Conservation (phyloP, 352 stramenopile genomes). For the Phytophthora sp. region DNA sequence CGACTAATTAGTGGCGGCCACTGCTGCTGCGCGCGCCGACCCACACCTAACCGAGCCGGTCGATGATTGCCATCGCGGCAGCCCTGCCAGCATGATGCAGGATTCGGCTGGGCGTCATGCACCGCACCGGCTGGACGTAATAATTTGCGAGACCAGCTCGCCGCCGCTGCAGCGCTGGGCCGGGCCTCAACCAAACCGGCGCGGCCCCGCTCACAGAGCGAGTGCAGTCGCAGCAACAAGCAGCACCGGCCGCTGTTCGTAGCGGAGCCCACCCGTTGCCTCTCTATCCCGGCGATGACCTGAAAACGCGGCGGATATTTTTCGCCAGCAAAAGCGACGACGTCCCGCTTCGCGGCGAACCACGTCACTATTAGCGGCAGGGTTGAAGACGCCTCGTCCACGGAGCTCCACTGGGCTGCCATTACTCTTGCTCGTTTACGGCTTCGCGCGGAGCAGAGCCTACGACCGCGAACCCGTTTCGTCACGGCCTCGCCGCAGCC, state of each 20-base stretch:
- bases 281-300: conserved; percentile 25
- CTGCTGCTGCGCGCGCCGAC: conserved; percentile 2
- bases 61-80: conserved; percentile 10
- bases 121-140: conserved; percentile 1
- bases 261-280: neutral
- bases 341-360: too few species aligned
- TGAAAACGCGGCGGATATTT: conserved; percentile 19
- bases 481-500: neutral
- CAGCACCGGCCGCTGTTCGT: conserved; percentile 9
- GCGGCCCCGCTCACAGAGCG: conserved; percentile 7
- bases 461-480: conserved; percentile 12
- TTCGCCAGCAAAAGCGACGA: neutral
- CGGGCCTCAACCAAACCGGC: neutral
- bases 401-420: too few species aligned
- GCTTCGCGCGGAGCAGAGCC: too few species aligned
- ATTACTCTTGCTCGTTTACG: too few species aligned
- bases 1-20: too few species aligned
- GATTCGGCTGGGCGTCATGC: neutral
- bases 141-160: conserved; percentile 13
- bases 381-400: neutral
- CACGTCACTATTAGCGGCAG: too few species aligned
- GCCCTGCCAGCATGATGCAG: too few species aligned
- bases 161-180: neutral
- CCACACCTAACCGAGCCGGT: neutral
- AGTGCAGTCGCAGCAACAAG: conserved; percentile 21